Conservation (phyloP, 257 asterid genomes). For the Nicotiana sylvestris region DNA sequence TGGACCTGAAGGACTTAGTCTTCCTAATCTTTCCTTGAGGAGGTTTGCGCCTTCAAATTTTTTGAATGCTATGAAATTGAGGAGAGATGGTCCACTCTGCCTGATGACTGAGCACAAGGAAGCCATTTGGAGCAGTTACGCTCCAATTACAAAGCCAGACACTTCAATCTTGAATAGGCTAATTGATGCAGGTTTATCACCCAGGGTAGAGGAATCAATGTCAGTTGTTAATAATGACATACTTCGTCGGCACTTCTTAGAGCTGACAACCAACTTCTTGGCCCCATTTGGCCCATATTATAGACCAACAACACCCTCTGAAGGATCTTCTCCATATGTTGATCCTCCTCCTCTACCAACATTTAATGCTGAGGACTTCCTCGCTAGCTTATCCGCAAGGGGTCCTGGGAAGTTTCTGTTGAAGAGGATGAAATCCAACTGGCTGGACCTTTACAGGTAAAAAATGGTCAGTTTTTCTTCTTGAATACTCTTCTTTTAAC, state of each 20-base stretch:
- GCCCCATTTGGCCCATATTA: slow-evolving; percentile 99
- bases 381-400: slow-evolving; percentile 60
- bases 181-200: slow-evolving; percentile 96
- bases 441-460: slow-evolving; percentile 97
- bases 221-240: slow-evolving; percentile 98
- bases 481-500: not conserved
- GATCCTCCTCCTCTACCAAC: slow-evolving; percentile 92
- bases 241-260: slow-evolving; percentile 95
- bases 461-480: slow-evolving; percentile 8
- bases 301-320: slow-evolving; percentile 80
- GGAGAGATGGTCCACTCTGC: slow-evolving; percentile 94
- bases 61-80: slow-evolving; percentile 81
- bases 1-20: slow-evolving; percentile 44
- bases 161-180: slow-evolving; percentile 92
- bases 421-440: slow-evolving; percentile 87
- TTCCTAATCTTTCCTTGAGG: slow-evolving; percentile 52
- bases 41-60: slow-evolving; percentile 76
- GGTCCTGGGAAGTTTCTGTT: slow-evolving; percentile 94
- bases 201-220: slow-evolving; percentile 99
- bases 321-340: slow-evolving; percentile 79
- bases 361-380: slow-evolving; percentile 73
- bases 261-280: slow-evolving; percentile 92
- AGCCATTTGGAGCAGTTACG: slow-evolving; percentile 84
- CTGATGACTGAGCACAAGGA: slow-evolving; percentile 95
- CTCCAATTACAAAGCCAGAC: slow-evolving; percentile 81